Base-by-base conservation (phyloP, 2,329 filamentous ascomycete genomes). In the Sporothrix inflata region DNA sequence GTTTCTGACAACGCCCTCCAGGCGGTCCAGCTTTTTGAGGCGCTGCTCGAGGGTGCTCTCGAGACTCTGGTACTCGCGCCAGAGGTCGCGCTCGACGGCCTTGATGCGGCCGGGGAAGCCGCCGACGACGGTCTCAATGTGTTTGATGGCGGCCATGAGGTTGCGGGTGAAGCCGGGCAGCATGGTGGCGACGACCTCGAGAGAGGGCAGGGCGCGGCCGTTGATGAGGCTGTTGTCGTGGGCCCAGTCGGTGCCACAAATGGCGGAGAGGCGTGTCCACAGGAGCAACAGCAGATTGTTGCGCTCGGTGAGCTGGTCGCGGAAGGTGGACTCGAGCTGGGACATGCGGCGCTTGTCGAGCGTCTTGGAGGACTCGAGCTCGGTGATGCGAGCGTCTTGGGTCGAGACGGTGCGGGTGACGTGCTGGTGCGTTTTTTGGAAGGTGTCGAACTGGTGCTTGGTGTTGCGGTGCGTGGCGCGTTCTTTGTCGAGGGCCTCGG, bases 191-290 rank as follows among this genome's bases (percentile, higher is more conserved):
- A 99, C 92, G 16, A 94, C 90, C 78, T 98, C 95, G 45, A 97
- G 86, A 14, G 92, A 94, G 0, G 94, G 94, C 7, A 97, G 83
- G 1, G 88, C 89, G 73, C 95, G 92, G 24, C 94, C 93, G 77
- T 96, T 95, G 78, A 98, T 92, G 30, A 97, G 88, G 72, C 91
- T 92, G 80, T 98, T 94, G 77, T 91, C 90, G 80, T 97, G 92
- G 4, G 92, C 89, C 95, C 96, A 99, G 78, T 98, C 96, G 0
- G 90, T 88, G 12, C 96, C 96, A 77, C 96, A 98, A 57, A 98
- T 86, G 0, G 89, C 87, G 3, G 93, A 94, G 9, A 99, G 86
- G 61, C 92, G 89, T 75, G 95, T 95, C 96, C 96, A 99, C 5
- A 98, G 84, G n/a, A 90, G 87, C 27, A 98, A 88, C 21, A 98